These are phyloP conservation scores for Guyanaporus albipodus DNA, from an alignment of 768 basidiomycete species.

Conservation along the genomic window DNA sequence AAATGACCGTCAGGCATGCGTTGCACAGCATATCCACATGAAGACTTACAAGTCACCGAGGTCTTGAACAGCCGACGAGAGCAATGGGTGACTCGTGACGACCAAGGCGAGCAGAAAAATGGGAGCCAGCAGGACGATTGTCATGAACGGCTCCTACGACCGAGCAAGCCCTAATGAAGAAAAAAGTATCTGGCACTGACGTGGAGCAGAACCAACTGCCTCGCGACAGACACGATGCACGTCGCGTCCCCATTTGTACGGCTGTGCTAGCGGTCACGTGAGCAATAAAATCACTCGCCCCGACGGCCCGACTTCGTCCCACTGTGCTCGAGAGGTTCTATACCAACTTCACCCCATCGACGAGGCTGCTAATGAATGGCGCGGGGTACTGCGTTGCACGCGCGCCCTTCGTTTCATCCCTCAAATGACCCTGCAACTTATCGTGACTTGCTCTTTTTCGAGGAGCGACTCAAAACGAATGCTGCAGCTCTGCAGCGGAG, in stretches of 20 bases:
- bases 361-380: slow-evolving; percentile 25
- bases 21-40: slow-evolving; percentile 4
- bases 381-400: slow-evolving; percentile 20
- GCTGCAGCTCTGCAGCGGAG: slow-evolving; percentile 75
- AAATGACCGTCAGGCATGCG: slow-evolving; percentile 14
- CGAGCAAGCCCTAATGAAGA: background rate
- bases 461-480: slow-evolving; percentile 94
- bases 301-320: slow-evolving; percentile 3
- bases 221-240: slow-evolving; percentile 19
- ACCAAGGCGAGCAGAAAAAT: slow-evolving; percentile 42
- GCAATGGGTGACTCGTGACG: slow-evolving; percentile 40
- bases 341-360: background rate
- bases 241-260: slow-evolving; percentile 25
- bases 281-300: slow-evolving; percentile 1
- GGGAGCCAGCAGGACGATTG: slow-evolving; percentile 36
- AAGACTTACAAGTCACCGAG: slow-evolving; percentile 29
- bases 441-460: slow-evolving; percentile 86
- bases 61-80: slow-evolving; percentile 20
- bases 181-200: slow-evolving; percentile 4
- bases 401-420: slow-evolving; percentile 47
- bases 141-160: slow-evolving; percentile 26
- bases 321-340: too few species aligned
- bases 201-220: slow-evolving; percentile 23
- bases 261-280: slow-evolving; percentile 22
- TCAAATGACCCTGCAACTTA: slow-evolving; percentile 76